A percentile compares a stretch with the other conserved stretches of the same genome.
These are phyloP conservation scores for Barbarea vulgaris DNA, from an alignment of 345 rosid species.

Conservation along the genomic window DNA sequence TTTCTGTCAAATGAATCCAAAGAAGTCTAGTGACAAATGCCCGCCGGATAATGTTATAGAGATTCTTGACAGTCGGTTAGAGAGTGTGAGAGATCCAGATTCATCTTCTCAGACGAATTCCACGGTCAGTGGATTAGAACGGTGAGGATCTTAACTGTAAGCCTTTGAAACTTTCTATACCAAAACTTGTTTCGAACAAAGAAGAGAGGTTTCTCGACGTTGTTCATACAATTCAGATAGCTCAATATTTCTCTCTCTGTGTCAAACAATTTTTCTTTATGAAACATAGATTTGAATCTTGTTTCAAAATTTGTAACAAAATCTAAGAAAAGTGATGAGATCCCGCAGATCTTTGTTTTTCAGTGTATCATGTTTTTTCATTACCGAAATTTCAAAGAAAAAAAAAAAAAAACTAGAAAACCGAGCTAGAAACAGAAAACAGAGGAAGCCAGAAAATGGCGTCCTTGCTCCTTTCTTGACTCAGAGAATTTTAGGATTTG, in stretches of 20 bases:
- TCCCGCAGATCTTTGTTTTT: not conserved
- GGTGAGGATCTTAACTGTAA: slow-evolving; percentile 38
- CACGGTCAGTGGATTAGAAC: slow-evolving; percentile 44
- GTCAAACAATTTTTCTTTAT: slow-evolving; percentile 16
- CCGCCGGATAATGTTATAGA: slow-evolving; percentile 87
- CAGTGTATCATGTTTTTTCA: not conserved
- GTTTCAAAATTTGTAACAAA: slow-evolving; percentile 33
- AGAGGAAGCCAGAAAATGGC: not conserved
- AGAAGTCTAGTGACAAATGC: slow-evolving; percentile 75
- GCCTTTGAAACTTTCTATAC: not conserved
- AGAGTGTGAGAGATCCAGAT: slow-evolving; percentile 49
- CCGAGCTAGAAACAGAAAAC: not conserved
- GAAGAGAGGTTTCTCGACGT: slow-evolving; percentile 17
- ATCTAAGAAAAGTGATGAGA: slow-evolving; percentile 8
- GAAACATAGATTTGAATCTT: slow-evolving; percentile 24
- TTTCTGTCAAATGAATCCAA: slow-evolving; percentile 73
- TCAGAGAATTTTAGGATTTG: not conserved
- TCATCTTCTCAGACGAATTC: slow-evolving; percentile 47
- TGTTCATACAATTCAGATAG: slow-evolving; percentile 30
- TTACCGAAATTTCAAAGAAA: not conserved
- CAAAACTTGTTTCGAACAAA: slow-evolving; percentile 13
- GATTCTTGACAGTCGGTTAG: slow-evolving; percentile 61
- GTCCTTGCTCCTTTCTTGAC: not conserved
- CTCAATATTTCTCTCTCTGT: slow-evolving; percentile 7
- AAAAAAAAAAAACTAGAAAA: not conserved